These are phyloP conservation scores for Sonneratia caseolaris DNA, from an alignment of 345 rosid species.

Conservation along the genomic window DNA sequence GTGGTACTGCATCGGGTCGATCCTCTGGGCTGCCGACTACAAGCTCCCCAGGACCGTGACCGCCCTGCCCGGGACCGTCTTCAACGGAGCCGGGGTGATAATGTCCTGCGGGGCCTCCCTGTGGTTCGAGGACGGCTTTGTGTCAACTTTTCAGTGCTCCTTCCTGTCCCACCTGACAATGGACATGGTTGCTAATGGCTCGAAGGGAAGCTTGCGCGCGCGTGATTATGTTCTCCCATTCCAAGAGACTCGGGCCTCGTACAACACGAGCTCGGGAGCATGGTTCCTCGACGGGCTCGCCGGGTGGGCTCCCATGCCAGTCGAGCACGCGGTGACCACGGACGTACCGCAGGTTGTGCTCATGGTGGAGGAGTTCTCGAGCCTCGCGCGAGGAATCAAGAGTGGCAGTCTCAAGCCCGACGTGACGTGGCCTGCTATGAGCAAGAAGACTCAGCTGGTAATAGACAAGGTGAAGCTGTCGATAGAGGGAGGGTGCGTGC, in stretches of 20 bases:
- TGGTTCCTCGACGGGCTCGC: slow-evolving; percentile 5
- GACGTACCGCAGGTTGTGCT: slow-evolving; percentile 8
- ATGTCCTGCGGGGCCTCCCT: slow-evolving; percentile 13
- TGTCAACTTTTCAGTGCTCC: slow-evolving; percentile 12
- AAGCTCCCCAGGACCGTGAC: slow-evolving; percentile 12
- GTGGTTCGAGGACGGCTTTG: slow-evolving; percentile 5
- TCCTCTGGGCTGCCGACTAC: slow-evolving; percentile 14
- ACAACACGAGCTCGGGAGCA: slow-evolving; percentile 3
- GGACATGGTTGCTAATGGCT: slow-evolving; percentile 10
- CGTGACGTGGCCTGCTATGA: slow-evolving; percentile 1
- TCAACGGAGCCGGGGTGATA: slow-evolving; percentile 9
- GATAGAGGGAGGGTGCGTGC: slow-evolving; percentile 5
- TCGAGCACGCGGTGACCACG: slow-evolving; percentile 2
- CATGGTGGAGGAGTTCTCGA: slow-evolving; percentile 11
- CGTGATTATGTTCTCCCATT: slow-evolving; percentile 9
- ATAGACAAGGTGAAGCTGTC: slow-evolving; percentile 10
- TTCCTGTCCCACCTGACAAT: slow-evolving; percentile 11
- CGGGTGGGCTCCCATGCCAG: slow-evolving; percentile 6
- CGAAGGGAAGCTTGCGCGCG: slow-evolving; percentile 11
- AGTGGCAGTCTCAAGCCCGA: slow-evolving; percentile 8
- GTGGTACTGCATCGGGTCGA: slow-evolving; percentile 19
- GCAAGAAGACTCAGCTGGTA: slow-evolving; percentile 15
- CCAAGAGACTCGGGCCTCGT: slow-evolving; percentile 8
- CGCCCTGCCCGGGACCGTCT: slow-evolving; percentile 11
- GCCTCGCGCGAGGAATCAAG: slow-evolving; percentile 1